phyloP scores from a whole-genome alignment of 495 filamentous ascomycete genomes.

The Oidiodendron maius region DNA sequence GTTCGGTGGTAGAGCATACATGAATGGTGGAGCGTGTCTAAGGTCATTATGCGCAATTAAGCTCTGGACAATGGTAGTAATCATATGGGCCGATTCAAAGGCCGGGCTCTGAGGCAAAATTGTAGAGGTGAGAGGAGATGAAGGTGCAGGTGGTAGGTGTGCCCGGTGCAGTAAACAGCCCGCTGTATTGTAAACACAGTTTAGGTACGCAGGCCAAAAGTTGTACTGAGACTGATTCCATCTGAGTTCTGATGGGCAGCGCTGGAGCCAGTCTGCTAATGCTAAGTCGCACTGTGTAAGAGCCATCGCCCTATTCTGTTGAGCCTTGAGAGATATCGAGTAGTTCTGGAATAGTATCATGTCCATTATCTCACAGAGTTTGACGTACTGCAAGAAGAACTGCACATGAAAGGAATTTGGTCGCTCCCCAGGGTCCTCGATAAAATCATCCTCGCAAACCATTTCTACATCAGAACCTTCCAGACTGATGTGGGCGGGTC shows the following conservation, averaged over 20 bases:
- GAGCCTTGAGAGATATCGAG: neutral
- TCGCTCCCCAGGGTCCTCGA: conserved; percentile 1
- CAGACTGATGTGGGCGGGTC: conserved; percentile 1
- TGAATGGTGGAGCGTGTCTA: conserved; percentile 3
- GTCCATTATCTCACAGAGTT: conserved; percentile 7
- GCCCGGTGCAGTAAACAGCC: conserved; percentile 3
- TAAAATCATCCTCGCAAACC: conserved; percentile 6
- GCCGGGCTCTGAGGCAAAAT: neutral
- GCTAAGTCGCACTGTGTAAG: conserved; percentile 3
- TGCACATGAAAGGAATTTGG: neutral
- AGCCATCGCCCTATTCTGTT: neutral
- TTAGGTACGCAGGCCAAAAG: conserved; percentile 5
- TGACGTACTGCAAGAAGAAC: conserved; percentile 11
- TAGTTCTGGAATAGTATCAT: conserved; percentile 2
- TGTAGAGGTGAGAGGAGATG: neutral
- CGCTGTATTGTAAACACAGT: conserved; percentile 5
- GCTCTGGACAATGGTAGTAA: neutral
- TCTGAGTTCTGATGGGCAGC: conserved; percentile 1
- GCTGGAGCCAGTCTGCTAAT: conserved; percentile 4
- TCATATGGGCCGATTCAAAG: conserved; percentile 1
- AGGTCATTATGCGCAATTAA: conserved; percentile 8
- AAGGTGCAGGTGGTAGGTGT: neutral
- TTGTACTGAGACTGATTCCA: conserved; percentile 1
- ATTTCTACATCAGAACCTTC: conserved; percentile 7
- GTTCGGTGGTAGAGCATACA: neutral